Evolutionary conservation across 805 yeast genomes (phyloP).

Genomic region (Lipomyces lipofer): DNA sequence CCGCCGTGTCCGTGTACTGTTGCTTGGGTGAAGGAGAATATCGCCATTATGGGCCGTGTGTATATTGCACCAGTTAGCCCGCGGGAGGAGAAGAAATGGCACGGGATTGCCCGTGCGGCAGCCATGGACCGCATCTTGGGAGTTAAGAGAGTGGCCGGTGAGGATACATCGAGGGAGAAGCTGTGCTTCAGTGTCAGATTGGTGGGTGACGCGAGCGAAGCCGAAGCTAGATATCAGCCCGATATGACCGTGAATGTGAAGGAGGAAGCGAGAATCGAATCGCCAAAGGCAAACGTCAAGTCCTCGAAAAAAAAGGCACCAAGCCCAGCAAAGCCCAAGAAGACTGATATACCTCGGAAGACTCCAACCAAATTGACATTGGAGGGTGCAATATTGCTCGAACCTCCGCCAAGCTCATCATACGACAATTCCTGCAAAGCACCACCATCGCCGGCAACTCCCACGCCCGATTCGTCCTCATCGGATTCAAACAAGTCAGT

Average conservation of each 20-base stretch:
- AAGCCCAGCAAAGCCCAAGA: not conserved
- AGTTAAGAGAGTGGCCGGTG: not conserved
- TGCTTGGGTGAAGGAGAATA: conserved; percentile 8
- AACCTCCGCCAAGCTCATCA: too few species aligned
- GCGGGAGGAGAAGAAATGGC: conserved; percentile 29
- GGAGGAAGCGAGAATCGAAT: not conserved
- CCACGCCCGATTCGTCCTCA: not conserved
- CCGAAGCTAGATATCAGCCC: too few species aligned
- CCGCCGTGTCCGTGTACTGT: conserved; percentile 22
- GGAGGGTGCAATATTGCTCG: too few species aligned
- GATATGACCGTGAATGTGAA: too few species aligned
- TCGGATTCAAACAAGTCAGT: not conserved
- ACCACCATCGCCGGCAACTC: not conserved
- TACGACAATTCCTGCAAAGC: too few species aligned
- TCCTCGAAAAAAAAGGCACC: not conserved
- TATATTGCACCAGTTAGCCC: conserved; percentile 18
- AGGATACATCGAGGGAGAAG: not conserved
- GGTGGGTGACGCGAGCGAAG: not conserved
- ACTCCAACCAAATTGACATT: not conserved
- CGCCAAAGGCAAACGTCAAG: not conserved
- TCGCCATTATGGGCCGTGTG: conserved; percentile 11
- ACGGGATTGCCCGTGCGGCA: conserved; percentile 24
- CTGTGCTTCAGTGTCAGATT: not conserved
- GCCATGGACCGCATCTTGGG: conserved; percentile 24
- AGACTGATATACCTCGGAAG: not conserved